A percentile compares a stretch with the other conserved stretches of the same genome.
Conservation (phyloP, 1,284 basidiomycete species). For the Malassezia equina region DNA sequence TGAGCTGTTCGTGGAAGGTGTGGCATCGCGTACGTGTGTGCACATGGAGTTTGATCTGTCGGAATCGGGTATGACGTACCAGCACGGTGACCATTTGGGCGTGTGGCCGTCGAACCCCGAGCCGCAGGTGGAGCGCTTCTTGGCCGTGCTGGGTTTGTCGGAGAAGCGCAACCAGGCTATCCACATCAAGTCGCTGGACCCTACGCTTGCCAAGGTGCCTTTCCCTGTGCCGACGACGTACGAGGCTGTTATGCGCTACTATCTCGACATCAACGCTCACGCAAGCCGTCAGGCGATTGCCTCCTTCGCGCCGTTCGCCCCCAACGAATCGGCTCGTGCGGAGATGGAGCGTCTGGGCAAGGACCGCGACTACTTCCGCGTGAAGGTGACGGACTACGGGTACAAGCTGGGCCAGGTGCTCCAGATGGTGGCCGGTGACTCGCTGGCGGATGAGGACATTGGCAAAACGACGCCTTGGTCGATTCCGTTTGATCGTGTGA, state of each 20-base stretch:
- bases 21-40: conserved; percentile 76
- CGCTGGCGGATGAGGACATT: conserved; percentile 54
- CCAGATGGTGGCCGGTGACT: conserved; percentile 70
- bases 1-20: conserved; percentile 68
- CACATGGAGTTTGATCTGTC: conserved; percentile 90
- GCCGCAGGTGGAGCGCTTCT: conserved; percentile 75
- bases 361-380: conserved; percentile 75
- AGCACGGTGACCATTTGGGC: conserved; percentile 94
- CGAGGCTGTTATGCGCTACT: conserved; percentile 83
- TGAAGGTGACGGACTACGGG: conserved; percentile 65
- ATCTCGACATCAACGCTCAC: conserved; percentile 86
- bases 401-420: conserved; percentile 84
- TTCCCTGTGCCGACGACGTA: conserved; percentile 97
- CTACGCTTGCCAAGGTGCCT: conserved; percentile 92
- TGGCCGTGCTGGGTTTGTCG: conserved; percentile 72
- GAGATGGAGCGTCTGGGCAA: conserved; percentile 68
- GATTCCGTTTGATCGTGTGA: conserved; percentile 94
- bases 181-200: conserved; percentile 82
- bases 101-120: conserved; percentile 95
- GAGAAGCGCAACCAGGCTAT: conserved; percentile 64
- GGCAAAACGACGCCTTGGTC: conserved; percentile 69
- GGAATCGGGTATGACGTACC: conserved; percentile 92
- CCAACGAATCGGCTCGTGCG: conserved; percentile 64
- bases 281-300: conserved; percentile 88
- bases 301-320: conserved; percentile 75